Evolutionary conservation across 1,284 basidiomycete species (phyloP).

Genomic region (Fistulinella cinereoalba): DNA sequence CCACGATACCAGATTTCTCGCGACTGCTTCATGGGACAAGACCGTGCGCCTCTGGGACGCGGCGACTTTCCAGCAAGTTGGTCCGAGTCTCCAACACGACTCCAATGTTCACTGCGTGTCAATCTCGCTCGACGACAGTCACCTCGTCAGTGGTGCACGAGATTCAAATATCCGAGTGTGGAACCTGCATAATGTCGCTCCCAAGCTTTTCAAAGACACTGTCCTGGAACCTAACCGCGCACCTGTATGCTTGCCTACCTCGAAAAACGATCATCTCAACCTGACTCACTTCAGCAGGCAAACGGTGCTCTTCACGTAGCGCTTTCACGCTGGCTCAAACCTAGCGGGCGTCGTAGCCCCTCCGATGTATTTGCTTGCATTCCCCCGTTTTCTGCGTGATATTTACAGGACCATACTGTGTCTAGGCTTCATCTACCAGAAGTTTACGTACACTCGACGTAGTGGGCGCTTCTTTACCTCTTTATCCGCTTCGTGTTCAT

Average conservation of each 20-base stretch:
- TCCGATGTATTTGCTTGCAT: background rate
- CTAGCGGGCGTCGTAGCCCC: background rate
- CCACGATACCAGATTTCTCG: slow-evolving; percentile 16
- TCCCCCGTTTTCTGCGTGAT: background rate
- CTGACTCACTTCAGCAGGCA: background rate
- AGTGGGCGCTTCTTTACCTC: background rate
- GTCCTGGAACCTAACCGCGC: slow-evolving; percentile 14
- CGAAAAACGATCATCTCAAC: background rate
- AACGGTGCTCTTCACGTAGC: background rate
- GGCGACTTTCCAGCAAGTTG: slow-evolving; percentile 16
- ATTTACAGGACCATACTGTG: background rate
- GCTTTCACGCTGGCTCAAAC: background rate
- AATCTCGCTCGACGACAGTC: slow-evolving; percentile 15
- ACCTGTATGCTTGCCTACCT: slow-evolving; percentile 3
- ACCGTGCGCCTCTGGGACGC: slow-evolving; percentile 25
- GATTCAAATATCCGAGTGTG: slow-evolving; percentile 18
- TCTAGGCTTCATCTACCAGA: background rate
- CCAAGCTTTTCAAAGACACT: slow-evolving; percentile 15
- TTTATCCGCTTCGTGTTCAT: background rate
- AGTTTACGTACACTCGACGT: background rate
- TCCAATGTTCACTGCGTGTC: slow-evolving; percentile 12
- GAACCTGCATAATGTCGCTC: slow-evolving; percentile 12
- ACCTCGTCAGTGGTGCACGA: slow-evolving; percentile 16
- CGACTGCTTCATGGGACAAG: slow-evolving; percentile 24
- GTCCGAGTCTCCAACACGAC: slow-evolving; percentile 18